Conservation (phyloP, 2,329 filamentous ascomycete genomes). For the Botrytis porri region DNA sequence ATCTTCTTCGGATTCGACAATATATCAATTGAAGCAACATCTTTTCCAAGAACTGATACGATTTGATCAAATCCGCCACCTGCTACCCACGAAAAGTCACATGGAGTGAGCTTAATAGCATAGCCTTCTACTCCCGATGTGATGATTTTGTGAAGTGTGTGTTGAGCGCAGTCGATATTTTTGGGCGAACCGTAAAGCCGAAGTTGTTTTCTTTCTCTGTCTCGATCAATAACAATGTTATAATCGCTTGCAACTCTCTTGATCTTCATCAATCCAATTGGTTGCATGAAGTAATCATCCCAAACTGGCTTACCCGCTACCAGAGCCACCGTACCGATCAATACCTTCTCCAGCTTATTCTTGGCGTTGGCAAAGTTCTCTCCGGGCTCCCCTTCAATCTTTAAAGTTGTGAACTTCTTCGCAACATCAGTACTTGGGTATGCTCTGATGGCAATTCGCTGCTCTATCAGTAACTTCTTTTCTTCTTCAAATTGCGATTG, state of each 20-base stretch:
- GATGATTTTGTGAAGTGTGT: conserved; percentile 36
- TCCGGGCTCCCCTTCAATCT: conserved; percentile 40
- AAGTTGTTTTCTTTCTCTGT: background rate
- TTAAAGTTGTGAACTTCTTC: conserved; percentile 39
- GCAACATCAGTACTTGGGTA: conserved; percentile 31
- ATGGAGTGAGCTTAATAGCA: conserved; percentile 36
- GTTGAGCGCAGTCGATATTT: conserved; percentile 19
- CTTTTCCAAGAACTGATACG: background rate
- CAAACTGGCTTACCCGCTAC: conserved; percentile 36
- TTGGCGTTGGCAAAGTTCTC: conserved; percentile 39
- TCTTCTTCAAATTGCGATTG: conserved; percentile 35
- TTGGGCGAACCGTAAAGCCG: background rate
- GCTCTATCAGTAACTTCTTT: conserved; percentile 34
- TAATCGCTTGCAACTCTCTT: background rate
- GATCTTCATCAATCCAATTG: conserved; percentile 27
- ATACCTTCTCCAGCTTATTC: conserved; percentile 36
- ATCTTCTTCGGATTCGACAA: background rate
- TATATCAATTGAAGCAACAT: conserved; percentile 29
- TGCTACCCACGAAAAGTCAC: background rate
- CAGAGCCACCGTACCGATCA: conserved; percentile 38
- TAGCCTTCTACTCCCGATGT: conserved; percentile 21
- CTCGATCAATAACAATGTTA: conserved; percentile 1
- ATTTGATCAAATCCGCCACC: conserved; percentile 1
- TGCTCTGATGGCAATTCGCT: conserved; percentile 34
- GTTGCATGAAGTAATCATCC: conserved; percentile 26